Conservation (phyloP, 257 asterid genomes). For the Solanum commersonii region DNA sequence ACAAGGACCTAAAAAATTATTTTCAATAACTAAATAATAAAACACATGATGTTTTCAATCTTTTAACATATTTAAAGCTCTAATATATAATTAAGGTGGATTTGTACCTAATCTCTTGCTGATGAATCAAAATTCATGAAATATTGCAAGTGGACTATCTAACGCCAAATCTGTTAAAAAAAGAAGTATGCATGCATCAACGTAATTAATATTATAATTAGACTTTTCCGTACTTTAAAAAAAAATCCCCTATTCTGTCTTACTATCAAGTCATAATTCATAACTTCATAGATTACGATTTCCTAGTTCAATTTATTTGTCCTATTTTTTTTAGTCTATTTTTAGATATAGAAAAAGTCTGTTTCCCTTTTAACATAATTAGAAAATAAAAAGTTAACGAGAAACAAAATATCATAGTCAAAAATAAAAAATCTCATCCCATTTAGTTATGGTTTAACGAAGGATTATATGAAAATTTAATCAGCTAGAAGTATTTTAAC, state of each 20-base stretch:
- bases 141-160: neutral
- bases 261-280: neutral
- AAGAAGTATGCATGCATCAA: neutral
- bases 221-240: neutral
- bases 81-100: neutral
- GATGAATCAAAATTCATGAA: neutral
- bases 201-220: neutral
- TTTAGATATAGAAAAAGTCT: neutral
- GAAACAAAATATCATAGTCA: too few species aligned
- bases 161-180: neutral
- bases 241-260: neutral
- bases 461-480: neutral
- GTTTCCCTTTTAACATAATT: neutral
- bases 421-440: neutral
- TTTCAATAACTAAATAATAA: neutral
- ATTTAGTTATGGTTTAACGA: neutral
- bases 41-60: neutral
- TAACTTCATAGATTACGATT: neutral
- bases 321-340: rapidly evolving
- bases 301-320: too few species aligned
- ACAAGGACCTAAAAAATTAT: neutral
- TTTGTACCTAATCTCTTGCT: neutral
- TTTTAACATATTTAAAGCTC: neutral
- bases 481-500: neutral
- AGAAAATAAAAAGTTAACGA: neutral